phyloP scores from a whole-genome alignment of 371 early-diverging fungal genomes.

The Saksenaea oblongispora region DNA sequence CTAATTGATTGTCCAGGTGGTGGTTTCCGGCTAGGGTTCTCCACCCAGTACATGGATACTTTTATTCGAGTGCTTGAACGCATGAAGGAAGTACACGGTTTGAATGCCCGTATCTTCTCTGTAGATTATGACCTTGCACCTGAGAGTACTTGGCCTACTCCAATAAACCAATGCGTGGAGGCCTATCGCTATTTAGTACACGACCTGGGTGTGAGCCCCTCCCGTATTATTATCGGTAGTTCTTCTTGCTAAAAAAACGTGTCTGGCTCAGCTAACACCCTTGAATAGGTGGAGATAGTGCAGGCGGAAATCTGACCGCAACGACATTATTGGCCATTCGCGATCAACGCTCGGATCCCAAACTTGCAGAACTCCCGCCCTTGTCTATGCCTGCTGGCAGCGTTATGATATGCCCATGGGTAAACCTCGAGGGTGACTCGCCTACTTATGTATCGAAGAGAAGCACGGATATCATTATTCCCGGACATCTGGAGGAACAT shows the following conservation, averaged over 20 bases:
- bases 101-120: constrained; percentile 17
- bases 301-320: constrained; percentile 9
- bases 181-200: constrained; percentile 36
- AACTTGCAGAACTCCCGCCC: not conserved
- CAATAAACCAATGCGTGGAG: constrained; percentile 25
- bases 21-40: constrained; percentile 21
- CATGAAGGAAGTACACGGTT: constrained; percentile 9
- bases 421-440: not conserved
- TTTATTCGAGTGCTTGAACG: constrained; percentile 13
- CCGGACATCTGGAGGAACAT: not conserved
- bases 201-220: constrained; percentile 24
- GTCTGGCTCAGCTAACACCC: not conserved
- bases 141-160: constrained; percentile 25
- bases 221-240: constrained; percentile 31
- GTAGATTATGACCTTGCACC: constrained; percentile 30
- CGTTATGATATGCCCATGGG: constrained; percentile 8
- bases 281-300: constrained; percentile 9
- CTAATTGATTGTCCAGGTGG: constrained; percentile 16
- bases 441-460: not conserved
- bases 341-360: not conserved
- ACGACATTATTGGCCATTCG: not conserved
- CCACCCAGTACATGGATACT: constrained; percentile 18
- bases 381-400: constrained; percentile 13
- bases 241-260: not conserved
- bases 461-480: not conserved